phyloP scores from a whole-genome alignment of 2,329 filamentous ascomycete species.

The Aureobasidium sp. region DNA sequence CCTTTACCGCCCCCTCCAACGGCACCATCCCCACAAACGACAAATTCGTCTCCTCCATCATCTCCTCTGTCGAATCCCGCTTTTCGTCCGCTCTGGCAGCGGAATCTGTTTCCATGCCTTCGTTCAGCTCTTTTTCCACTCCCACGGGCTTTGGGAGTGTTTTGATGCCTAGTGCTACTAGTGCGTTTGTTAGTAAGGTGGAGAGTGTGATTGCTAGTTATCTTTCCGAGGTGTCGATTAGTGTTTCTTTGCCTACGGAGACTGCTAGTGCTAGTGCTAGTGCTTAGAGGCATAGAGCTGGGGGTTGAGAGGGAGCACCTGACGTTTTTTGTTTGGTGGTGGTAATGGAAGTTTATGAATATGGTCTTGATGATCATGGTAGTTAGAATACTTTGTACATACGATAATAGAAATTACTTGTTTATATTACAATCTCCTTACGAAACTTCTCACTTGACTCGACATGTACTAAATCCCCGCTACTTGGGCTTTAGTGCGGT shows the following conservation, averaged over 20 bases:
- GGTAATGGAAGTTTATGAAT: background rate
- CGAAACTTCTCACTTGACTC: too few relatives aligned
- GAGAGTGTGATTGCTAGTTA: background rate
- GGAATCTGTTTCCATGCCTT: conserved; percentile 2
- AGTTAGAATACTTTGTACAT: background rate
- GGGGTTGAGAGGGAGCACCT: too few relatives aligned
- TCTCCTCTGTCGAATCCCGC: background rate
- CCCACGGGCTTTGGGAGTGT: background rate
- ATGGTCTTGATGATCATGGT: background rate
- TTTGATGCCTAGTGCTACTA: background rate
- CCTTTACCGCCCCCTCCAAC: background rate
- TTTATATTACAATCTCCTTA: background rate
- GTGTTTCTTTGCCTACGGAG: background rate
- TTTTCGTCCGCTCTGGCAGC: background rate
- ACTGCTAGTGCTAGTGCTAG: background rate
- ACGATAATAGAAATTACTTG: background rate
- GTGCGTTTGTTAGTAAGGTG: background rate
- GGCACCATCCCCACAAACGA: background rate
- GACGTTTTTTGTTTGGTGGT: too few relatives aligned
- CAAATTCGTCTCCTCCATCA: background rate
- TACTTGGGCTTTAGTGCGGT: too few relatives aligned
- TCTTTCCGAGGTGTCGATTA: background rate
- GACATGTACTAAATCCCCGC: background rate
- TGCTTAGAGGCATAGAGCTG: too few relatives aligned
- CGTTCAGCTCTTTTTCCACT: background rate